Conservation (phyloP, 306 rosid species). For the Trifolium repens region DNA sequence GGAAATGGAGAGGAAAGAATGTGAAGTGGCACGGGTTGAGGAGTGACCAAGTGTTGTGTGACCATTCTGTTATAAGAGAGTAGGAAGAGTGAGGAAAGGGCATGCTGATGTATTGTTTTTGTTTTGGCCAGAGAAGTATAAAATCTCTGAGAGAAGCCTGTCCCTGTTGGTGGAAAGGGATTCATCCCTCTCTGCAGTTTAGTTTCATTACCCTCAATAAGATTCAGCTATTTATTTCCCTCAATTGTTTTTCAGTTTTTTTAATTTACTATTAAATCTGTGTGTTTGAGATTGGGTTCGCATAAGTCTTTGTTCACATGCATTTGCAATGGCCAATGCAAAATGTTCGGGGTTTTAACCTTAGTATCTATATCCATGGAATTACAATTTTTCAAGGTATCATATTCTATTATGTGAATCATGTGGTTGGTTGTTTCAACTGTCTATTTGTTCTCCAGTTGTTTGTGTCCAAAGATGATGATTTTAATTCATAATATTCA, state of each 20-base stretch:
- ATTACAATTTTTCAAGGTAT: conserved; percentile 17
- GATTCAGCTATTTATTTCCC: background rate
- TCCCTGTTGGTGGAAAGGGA: background rate
- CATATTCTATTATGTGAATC: background rate
- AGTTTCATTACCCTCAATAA: background rate
- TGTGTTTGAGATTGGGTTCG: background rate
- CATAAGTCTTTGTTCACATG: background rate
- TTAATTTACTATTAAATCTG: background rate
- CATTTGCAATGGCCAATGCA: background rate
- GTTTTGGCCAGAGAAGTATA: background rate
- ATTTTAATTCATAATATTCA: conserved; percentile 7
- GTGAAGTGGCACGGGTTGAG: background rate
- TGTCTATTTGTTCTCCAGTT: background rate
- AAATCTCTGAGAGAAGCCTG: background rate
- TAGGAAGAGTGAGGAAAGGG: background rate
- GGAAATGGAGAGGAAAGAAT: background rate
- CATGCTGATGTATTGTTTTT: background rate
- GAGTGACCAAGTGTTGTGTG: background rate
- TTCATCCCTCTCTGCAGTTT: background rate
- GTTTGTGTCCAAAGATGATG: conserved; percentile 7
- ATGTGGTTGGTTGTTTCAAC: conserved; percentile 29
- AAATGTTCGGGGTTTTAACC: conserved; percentile 24
- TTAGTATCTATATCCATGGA: background rate
- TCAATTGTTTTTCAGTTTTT: background rate
- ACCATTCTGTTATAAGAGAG: background rate